A percentile compares a stretch with the other conserved stretches of the same genome.
phyloP scores from a whole-genome alignment of 1,284 basidiomycete species.

The Trichosporon sp. region DNA sequence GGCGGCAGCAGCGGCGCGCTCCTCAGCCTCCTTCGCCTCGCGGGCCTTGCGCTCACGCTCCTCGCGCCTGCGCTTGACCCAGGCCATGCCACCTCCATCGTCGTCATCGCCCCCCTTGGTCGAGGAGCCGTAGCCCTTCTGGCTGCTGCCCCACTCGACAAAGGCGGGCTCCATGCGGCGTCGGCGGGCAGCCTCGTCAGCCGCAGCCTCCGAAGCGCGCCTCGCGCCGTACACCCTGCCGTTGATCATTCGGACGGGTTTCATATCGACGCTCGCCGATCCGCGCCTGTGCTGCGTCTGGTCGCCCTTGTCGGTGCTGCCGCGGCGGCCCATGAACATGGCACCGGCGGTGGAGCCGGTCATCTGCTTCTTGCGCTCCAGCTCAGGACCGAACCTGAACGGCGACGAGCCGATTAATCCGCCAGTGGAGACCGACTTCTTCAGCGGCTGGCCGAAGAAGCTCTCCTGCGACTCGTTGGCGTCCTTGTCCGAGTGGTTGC shows the following conservation, averaged over 20 bases:
- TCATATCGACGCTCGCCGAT: background rate
- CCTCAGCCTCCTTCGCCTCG: conserved; percentile 26
- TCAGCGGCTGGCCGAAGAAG: conserved; percentile 37
- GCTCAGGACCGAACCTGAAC: background rate
- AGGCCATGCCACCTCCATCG: conserved; percentile 49
- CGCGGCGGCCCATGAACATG: conserved; percentile 1
- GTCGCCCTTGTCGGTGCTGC: background rate
- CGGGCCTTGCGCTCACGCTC: conserved; percentile 34
- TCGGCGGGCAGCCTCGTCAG: conserved; percentile 24
- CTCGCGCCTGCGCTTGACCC: conserved; percentile 45
- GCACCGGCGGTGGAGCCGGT: background rate
- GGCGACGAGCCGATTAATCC: conserved; percentile 39
- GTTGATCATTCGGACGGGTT: conserved; percentile 46
- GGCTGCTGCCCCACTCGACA: conserved; percentile 43
- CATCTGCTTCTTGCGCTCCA: background rate
- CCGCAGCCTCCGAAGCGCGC: conserved; percentile 39
- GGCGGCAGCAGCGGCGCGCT: conserved; percentile 1
- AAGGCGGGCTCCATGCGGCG: conserved; percentile 44
- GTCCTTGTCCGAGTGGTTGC: conserved; percentile 7
- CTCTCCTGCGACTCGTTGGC: conserved; percentile 3
- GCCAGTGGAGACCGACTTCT: conserved; percentile 43
- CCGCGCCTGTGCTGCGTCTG: background rate
- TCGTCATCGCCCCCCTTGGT: conserved; percentile 33
- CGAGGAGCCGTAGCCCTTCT: background rate
- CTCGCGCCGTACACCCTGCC: conserved; percentile 47